phyloP scores from a whole-genome alignment of 2,329 filamentous ascomycete species.

The Apiospora phragmitis region DNA sequence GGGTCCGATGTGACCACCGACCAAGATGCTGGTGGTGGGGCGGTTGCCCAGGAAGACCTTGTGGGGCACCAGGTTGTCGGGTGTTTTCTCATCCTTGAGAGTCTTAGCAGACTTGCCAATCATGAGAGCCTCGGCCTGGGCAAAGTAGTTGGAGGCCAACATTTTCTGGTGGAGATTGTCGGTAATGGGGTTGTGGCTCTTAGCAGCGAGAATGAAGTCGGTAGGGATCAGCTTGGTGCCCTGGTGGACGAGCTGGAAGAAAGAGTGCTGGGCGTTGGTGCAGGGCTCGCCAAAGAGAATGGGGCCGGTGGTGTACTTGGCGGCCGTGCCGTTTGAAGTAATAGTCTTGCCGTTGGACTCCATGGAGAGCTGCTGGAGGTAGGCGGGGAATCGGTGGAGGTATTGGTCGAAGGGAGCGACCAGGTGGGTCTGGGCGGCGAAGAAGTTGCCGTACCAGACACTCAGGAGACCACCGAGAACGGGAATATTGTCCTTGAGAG shows the following conservation, averaged over 20 bases:
- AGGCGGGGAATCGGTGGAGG: conserved; percentile 97
- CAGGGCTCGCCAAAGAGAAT: conserved; percentile 97
- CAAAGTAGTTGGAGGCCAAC: conserved; percentile 90
- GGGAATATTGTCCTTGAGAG: conserved; percentile 93
- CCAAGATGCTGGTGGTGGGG: conserved; percentile 90
- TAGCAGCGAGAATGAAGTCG: conserved; percentile 94
- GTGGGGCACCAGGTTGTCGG: conserved; percentile 83
- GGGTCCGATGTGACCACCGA: conserved; percentile 89
- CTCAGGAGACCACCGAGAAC: conserved; percentile 88
- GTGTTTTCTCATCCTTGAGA: conserved; percentile 73
- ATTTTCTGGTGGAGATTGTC: conserved; percentile 95
- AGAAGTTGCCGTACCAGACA: conserved; percentile 99
- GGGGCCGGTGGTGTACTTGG: conserved; percentile 96
- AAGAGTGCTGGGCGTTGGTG: conserved; percentile 99
- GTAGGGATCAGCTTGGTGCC: conserved; percentile 98
- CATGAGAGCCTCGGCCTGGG: conserved; percentile 87
- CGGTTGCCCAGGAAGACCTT: conserved; percentile 99
- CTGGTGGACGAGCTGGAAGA: conserved; percentile 99
- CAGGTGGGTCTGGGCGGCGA: conserved; percentile 95
- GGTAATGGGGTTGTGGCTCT: conserved; percentile 95
- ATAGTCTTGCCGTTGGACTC: conserved; percentile 99
- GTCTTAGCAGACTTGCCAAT: conserved; percentile 83
- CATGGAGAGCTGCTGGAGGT: conserved; percentile 99
- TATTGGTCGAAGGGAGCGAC: conserved; percentile 99
- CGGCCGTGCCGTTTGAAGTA: conserved; percentile 81